Conservation (phyloP, 805 yeast genomes). For the Lipomyces anomalus region DNA sequence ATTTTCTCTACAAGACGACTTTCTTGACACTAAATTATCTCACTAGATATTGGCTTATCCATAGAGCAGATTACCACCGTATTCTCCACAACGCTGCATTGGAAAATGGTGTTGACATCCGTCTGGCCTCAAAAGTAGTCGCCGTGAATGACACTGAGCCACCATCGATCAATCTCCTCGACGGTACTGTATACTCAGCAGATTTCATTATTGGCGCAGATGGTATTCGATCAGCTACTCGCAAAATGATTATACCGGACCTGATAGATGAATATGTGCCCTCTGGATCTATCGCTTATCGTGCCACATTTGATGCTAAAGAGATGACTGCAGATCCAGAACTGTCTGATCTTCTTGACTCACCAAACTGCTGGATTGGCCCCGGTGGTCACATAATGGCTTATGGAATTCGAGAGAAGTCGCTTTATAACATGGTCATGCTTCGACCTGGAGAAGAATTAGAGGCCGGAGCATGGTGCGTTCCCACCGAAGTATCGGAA, state of each 20-base stretch:
- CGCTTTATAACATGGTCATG: constrained; percentile 14
- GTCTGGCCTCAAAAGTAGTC: constrained; percentile 4
- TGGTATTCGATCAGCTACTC: constrained; percentile 13
- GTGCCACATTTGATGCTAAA: constrained; percentile 5
- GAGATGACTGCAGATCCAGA: constrained; percentile 9
- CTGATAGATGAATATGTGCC: constrained; percentile 1
- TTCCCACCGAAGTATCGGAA: constrained; percentile 25
- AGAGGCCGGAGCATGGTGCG: constrained; percentile 2
- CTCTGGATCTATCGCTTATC: constrained; percentile 15
- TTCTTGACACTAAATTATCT: too few relatives aligned
- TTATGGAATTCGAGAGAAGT: constrained; percentile 10
- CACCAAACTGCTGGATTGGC: constrained; percentile 17
- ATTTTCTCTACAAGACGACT: too few relatives aligned
- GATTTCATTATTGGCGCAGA: constrained; percentile 20
- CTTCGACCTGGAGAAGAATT: constrained; percentile 9
- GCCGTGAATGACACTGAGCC: constrained; percentile 6
- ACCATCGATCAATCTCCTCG: constrained; percentile 8
- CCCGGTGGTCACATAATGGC: constrained; percentile 17
- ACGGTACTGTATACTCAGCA: constrained; percentile 6
- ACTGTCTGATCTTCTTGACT: constrained; percentile 5
- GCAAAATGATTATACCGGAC: constrained; percentile 5
- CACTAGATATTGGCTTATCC: constrained; percentile 12
- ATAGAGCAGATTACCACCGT: constrained; percentile 13
- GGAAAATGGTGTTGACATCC: constrained; percentile 10
- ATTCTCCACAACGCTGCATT: constrained; percentile 7